These are phyloP conservation scores for Schrenkiella parvula DNA, from an alignment of 345 rosid genomes.

Conservation along the genomic window DNA sequence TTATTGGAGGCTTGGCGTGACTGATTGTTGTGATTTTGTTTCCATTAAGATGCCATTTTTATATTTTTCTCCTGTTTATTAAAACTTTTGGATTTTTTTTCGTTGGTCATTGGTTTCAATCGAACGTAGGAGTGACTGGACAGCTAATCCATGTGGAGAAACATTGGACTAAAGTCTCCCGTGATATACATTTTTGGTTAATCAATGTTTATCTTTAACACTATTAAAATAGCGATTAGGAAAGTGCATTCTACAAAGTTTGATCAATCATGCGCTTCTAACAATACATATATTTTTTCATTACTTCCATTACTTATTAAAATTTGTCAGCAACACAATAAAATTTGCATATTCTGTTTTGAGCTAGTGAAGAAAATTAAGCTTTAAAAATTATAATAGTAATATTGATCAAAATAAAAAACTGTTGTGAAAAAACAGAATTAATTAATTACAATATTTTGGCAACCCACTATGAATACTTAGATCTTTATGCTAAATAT, in stretches of 20 bases:
- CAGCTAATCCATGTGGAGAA: slow-evolving; percentile 17
- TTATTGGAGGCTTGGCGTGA: neutral
- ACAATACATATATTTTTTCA: neutral
- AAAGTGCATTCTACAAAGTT: neutral
- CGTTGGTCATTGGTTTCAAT: neutral
- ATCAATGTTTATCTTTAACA: neutral
- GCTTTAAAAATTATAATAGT: neutral
- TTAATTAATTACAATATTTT: neutral
- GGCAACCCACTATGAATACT: neutral
- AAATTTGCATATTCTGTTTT: neutral
- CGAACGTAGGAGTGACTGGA: neutral
- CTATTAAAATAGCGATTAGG: neutral
- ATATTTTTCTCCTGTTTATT: neutral
- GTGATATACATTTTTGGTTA: neutral
- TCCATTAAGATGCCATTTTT: neutral
- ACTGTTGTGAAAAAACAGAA: neutral
- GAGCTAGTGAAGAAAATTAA: neutral
- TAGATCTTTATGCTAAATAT: neutral
- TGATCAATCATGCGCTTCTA: neutral
- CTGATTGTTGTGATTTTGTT: neutral
- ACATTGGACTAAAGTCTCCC: neutral
- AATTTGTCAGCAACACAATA: too few species aligned
- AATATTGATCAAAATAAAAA: neutral
- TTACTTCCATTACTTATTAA: neutral
- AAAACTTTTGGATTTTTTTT: neutral